Evolutionary conservation across 257 asterid species (phyloP), one percentile per base, ranked within the genome.

Genomic region (Vinca minor): DNA sequence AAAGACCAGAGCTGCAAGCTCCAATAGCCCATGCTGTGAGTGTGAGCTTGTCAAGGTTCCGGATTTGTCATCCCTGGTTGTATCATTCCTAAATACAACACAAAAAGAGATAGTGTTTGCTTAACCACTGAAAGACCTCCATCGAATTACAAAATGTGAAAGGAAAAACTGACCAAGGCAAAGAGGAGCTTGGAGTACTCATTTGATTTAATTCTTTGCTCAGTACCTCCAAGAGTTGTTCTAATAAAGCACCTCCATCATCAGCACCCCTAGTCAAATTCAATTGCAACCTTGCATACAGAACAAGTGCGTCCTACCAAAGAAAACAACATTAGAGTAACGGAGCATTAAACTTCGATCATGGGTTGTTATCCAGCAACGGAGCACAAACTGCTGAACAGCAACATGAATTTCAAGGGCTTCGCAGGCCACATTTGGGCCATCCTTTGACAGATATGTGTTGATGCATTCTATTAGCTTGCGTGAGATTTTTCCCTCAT

Each of bases 171-270:
- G 73, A 88, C 98, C 96, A 78, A 62, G 78, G 72, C 29, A 69
- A 61, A 75, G 42, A 74, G 70, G 78, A 48, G 76, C 76, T 68
- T 62, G 74, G 68, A 71, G 73, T 74, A 71, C 79, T 82, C 87
- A 89, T 85, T 65, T 82, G 95, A 78, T 92, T 95, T 72, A 92
- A 88, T 80, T 92, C 98, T 87, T 77, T 92, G 84, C 77, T 69
- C 35, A 89, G 66, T 36, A 89, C 82, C 73, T 92, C 98, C 77
- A 85, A 70, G 62, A 92, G 85, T 81, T 92, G 92, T 71, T 85
- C 95, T 15, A 84, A 73, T 65, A 89, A 71, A 74, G 74, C 74
- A 71, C 82, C 65, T 49, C 95, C 96, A 76, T 92, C 98, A 72
- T 61, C 76, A 63, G 74, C 74, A 56, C 90, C 91, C 78, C 96